These are phyloP conservation scores for Pseudotsuga menziesii DNA, from an alignment of 75 land plant species.

Conservation along the genomic window DNA sequence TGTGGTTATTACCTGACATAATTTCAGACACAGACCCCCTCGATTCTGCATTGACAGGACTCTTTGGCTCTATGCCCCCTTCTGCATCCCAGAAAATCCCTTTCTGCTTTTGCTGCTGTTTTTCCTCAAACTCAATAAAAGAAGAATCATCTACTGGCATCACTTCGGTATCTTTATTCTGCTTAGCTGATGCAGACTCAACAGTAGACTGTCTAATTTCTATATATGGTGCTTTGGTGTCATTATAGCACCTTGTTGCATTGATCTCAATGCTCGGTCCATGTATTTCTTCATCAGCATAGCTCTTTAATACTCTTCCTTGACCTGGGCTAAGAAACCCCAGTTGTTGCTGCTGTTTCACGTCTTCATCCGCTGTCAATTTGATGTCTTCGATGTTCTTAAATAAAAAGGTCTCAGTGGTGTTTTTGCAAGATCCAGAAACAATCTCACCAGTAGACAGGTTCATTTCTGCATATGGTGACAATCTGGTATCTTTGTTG, in stretches of 20 bases:
- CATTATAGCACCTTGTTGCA: not conserved
- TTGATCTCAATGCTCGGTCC: not conserved
- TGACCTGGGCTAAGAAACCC: not conserved
- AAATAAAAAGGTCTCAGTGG: not conserved
- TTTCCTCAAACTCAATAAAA: not conserved
- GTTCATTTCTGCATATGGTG: not conserved
- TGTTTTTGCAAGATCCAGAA: too few species aligned
- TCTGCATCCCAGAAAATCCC: not conserved
- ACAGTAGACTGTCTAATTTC: not conserved
- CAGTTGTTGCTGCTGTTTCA: not conserved
- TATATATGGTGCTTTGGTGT: not conserved
- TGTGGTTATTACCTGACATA: constrained; percentile 1
- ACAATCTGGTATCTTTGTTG: not conserved
- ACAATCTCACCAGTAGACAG: not conserved
- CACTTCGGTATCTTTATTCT: not conserved
- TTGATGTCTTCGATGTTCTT: not conserved
- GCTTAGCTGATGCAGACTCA: not conserved
- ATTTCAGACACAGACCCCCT: not conserved
- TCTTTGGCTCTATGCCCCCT: not conserved
- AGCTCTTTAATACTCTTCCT: not conserved
- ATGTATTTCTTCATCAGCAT: not conserved
- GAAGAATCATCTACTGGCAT: not conserved
- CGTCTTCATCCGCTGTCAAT: not conserved
- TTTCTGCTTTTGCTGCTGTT: not conserved
- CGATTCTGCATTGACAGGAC: not conserved